Evolutionary conservation across 2,329 filamentous ascomycete species (phyloP), one percentile per base, ranked within the genome.

Genomic region (Fulvia fulva): DNA sequence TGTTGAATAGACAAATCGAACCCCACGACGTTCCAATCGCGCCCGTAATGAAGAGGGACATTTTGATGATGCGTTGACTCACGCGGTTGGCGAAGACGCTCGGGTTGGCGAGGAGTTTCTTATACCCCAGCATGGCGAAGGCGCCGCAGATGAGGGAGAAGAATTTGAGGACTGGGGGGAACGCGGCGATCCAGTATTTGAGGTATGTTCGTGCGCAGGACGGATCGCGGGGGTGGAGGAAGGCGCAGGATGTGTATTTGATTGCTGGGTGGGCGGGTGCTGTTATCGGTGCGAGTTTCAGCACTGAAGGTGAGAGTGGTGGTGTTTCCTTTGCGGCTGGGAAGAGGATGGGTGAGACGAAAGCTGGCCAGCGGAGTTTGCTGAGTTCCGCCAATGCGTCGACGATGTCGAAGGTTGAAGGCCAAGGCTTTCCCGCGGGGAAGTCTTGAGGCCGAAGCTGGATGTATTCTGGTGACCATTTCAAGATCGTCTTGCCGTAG

Each of bases 11-110:
- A 77, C 93, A 99, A 66, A 97, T 87, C 57, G 86, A 88, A 0
- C 87, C 91, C 94, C 94, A 99, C 30, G 86, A 85, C 0, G 90
- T 90, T 14, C 90, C 91, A 58, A 96, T 86, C n/a, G 89, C 83
- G 16, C 90, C 89, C 0, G 91, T 91, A 51, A 91, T 77, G 68
- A 96, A 91, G 4, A 90, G 80, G 0, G 88, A 87, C 72, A 90
- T 86, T 61, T 88, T 84, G 28, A 97, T 80, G 21, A 93, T 87
- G 30, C 81, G 81, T 32, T 85, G 82, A 1, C 89, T 79, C 11
- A 97, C 80, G 4, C 72, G 72, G 70, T 88, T 88, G 12, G 91
- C 74, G 2, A 87, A 83, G 0, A 83, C 76, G 23, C 91, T 71
- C 0, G 93, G 93, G 23, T 83, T 81, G 60, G 87, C 77, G 69